These are phyloP conservation scores for Triangularia setosa DNA, from an alignment of 2,329 filamentous ascomycete species.

Conservation along the genomic window DNA sequence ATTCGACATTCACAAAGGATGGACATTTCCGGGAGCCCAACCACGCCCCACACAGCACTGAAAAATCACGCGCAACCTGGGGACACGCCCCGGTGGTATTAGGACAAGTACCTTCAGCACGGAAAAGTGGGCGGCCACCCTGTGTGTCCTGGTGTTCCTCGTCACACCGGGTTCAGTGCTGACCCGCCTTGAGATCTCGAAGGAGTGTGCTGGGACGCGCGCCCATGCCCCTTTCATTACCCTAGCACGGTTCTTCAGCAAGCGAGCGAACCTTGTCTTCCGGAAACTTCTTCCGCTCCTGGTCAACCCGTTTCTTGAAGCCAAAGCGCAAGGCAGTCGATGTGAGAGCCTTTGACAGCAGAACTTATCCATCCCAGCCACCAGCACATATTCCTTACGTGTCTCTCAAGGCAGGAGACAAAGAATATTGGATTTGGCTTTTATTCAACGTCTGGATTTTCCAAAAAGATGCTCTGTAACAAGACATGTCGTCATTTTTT, in stretches of 20 bases:
- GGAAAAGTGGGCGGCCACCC: not conserved
- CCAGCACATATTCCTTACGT: not conserved
- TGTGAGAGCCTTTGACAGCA: too few relatives aligned
- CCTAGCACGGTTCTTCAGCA: slow-evolving; percentile 10
- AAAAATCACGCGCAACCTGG: slow-evolving; percentile 11
- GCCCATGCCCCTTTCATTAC: slow-evolving; percentile 18
- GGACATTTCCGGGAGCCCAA: slow-evolving; percentile 1
- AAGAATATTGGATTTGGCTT: not conserved
- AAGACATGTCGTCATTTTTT: not conserved
- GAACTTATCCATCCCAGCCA: not conserved
- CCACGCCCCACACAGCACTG: slow-evolving; percentile 8
- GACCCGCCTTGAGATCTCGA: slow-evolving; percentile 5
- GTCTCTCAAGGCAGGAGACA: not conserved
- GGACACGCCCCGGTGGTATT: not conserved
- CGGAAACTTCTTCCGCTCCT: slow-evolving; percentile 22
- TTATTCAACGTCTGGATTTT: too few relatives aligned
- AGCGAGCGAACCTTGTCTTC: slow-evolving; percentile 11
- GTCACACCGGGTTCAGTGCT: slow-evolving; percentile 21
- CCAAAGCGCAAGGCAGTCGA: not conserved
- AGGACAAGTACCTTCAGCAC: not conserved
- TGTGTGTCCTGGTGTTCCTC: slow-evolving; percentile 3
- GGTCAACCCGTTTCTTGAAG: slow-evolving; percentile 4
- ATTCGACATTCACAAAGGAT: slow-evolving; percentile 5
- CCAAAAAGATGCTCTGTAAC: not conserved
- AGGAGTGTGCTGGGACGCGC: slow-evolving; percentile 12